Evolutionary conservation across 2,329 filamentous ascomycete genomes (phyloP).

Genomic region (Drechslerella coelobrocha): DNA sequence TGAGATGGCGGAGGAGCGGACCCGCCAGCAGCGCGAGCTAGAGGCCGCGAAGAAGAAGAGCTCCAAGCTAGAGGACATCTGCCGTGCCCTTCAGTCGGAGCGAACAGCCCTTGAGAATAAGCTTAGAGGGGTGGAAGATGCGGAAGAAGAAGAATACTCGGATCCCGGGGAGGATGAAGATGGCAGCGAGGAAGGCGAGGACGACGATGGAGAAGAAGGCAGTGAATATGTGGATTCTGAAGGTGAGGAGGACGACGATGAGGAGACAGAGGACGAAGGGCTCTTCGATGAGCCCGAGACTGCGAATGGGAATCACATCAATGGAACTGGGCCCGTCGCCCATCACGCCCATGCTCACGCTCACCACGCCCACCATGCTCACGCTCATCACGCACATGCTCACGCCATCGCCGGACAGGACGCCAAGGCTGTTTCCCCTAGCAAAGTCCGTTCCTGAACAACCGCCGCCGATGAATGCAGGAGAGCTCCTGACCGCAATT

Average conservation of each 20-base stretch:
- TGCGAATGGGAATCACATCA: conserved; percentile 62
- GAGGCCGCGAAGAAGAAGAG: conserved; percentile 84
- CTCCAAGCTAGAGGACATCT: conserved; percentile 89
- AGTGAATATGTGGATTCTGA: conserved; percentile 65
- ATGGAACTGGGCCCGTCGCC: conserved; percentile 28
- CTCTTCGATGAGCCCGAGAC: conserved; percentile 70
- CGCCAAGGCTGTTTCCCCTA: background rate
- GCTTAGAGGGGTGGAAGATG: conserved; percentile 64
- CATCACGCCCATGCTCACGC: conserved; percentile 13
- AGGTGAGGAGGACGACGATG: conserved; percentile 70
- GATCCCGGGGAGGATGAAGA: conserved; percentile 65
- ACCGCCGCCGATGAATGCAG: no score
- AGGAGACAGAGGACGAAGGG: conserved; percentile 68
- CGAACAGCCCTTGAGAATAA: conserved; percentile 77
- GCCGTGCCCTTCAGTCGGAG: conserved; percentile 94
- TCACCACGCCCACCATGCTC: background rate
- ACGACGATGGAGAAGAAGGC: conserved; percentile 58
- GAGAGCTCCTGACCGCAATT: no score
- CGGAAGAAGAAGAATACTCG: conserved; percentile 63
- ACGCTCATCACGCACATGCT: background rate
- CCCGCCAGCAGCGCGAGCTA: conserved; percentile 74
- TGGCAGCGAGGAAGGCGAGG: conserved; percentile 66
- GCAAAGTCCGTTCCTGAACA: background rate
- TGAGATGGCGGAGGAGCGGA: conserved; percentile 94
- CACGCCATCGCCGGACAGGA: background rate